phyloP scores from a whole-genome alignment of 2,329 filamentous ascomycete genomes.

The Ilyonectria mors-panacis region DNA sequence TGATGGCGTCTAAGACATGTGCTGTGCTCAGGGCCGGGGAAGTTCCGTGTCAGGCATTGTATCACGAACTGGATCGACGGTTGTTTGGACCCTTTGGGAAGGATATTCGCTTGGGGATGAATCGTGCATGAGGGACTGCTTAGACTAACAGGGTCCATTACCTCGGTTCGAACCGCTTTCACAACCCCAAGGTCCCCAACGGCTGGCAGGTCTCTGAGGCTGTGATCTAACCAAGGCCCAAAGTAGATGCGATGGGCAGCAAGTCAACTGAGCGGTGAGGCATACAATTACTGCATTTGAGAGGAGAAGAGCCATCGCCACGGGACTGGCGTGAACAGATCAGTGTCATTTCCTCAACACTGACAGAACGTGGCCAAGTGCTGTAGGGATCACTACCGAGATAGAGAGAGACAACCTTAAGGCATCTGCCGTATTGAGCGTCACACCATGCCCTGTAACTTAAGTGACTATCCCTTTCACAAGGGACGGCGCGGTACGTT shows the following conservation, averaged over 20 bases:
- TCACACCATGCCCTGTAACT: neutral
- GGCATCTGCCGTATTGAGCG: neutral
- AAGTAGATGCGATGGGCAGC: neutral
- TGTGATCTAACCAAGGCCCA: neutral
- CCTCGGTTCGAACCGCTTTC: conserved; percentile 18
- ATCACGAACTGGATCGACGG: neutral
- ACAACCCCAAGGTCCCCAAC: neutral
- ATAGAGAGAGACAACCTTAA: no score
- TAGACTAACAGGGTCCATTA: conserved; percentile 4
- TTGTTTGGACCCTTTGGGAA: neutral
- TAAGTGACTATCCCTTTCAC: no score
- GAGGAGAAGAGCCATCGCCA: neutral
- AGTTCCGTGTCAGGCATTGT: neutral
- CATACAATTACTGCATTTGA: neutral
- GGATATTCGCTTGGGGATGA: neutral
- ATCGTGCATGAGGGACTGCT: neutral
- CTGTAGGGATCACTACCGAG: no score
- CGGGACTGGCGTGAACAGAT: neutral
- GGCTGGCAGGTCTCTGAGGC: neutral
- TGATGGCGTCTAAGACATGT: neutral
- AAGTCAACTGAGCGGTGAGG: neutral
- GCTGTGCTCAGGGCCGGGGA: neutral
- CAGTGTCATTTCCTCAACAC: neutral
- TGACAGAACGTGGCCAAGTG: no score
- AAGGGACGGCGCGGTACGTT: neutral